Conservation (phyloP, 345 rosid species). For the Clarkia xantiana region DNA sequence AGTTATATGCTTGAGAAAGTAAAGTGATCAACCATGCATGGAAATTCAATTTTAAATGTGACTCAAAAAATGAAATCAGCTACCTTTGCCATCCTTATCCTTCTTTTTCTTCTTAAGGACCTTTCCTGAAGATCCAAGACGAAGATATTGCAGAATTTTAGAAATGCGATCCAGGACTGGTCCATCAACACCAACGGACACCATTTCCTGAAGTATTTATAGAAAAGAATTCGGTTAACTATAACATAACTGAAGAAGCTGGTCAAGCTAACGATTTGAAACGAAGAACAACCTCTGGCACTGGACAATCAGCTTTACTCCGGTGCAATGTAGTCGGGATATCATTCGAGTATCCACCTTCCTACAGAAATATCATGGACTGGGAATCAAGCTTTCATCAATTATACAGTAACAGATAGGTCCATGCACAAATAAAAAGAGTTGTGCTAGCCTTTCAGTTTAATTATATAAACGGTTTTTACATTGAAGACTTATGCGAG, state of each 20-base stretch:
- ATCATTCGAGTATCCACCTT: slow-evolving; percentile 73
- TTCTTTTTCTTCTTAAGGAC: slow-evolving; percentile 98
- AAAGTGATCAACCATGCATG: not conserved
- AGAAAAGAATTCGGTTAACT: slow-evolving; percentile 9
- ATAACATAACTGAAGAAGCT: slow-evolving; percentile 9
- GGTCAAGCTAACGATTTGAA: slow-evolving; percentile 1
- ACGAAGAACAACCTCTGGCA: slow-evolving; percentile 65
- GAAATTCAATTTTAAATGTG: too few species aligned
- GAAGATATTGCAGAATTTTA: slow-evolving; percentile 90
- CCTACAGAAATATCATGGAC: slow-evolving; percentile 27
- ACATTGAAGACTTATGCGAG: too few species aligned
- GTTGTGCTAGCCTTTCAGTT: too few species aligned
- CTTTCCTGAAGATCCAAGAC: slow-evolving; percentile 98
- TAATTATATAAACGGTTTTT: too few species aligned
- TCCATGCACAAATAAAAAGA: too few species aligned
- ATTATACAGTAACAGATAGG: too few species aligned
- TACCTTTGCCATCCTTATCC: slow-evolving; percentile 74
- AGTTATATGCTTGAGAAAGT: not conserved
- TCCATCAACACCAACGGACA: slow-evolving; percentile 82
- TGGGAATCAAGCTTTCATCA: not conserved
- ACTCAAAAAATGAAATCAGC: too few species aligned
- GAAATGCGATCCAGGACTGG: slow-evolving; percentile 95
- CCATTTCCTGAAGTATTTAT: slow-evolving; percentile 55
- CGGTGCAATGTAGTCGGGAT: slow-evolving; percentile 96
- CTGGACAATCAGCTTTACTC: slow-evolving; percentile 95